A percentile compares a stretch with the other conserved stretches of the same genome.
These are phyloP conservation scores for apple (Malus domestica) DNA, from an alignment of 306 rosid species.

Conservation along the genomic window ASM211411v1 NC_041790.1:10574001-10574500, in stretches of 20 bases:
- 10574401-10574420: constrained; percentile 61
- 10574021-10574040: constrained; percentile 79
- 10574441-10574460: constrained; percentile 33
- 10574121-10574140: constrained; percentile 79
- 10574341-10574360: constrained; percentile 11
- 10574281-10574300: constrained; percentile 34
- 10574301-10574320: constrained; percentile 33
- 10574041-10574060: constrained; percentile 82
- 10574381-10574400: constrained; percentile 50
- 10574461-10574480: constrained; percentile 25
- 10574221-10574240: constrained; percentile 63
- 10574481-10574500: background rate
- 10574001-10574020: constrained; percentile 85
- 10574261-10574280: constrained; percentile 39
- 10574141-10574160: constrained; percentile 68
- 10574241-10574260: constrained; percentile 56
- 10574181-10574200: constrained; percentile 87
- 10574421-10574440: constrained; percentile 41
- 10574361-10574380: constrained; percentile 24
- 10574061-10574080: constrained; percentile 81
- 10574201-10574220: constrained; percentile 76
- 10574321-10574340: constrained; percentile 13
- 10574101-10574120: constrained; percentile 85
- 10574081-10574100: constrained; percentile 64
- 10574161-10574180: constrained; percentile 63